Conservation (phyloP, 31 red algal species). For the Asparagopsis taxiformis region DNA sequence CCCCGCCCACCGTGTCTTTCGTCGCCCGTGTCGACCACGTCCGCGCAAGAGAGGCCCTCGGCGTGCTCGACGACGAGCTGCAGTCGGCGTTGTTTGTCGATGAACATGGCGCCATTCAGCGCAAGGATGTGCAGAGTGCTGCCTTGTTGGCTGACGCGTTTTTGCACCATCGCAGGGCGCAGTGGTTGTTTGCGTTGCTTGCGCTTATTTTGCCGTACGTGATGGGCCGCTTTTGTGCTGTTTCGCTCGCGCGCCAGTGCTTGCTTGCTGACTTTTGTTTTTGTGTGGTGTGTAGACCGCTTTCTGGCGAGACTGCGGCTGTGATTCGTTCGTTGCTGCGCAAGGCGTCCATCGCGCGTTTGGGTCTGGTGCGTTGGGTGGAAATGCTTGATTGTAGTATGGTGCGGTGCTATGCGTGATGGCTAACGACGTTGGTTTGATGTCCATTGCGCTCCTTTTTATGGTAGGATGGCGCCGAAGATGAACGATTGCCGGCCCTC, state of each 20-base stretch:
- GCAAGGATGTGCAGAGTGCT: background rate
- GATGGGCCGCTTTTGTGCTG: background rate
- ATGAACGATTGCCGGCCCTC: slow-evolving; percentile 11
- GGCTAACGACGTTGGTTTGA: background rate
- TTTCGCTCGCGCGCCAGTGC: background rate
- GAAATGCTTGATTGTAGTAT: too few species aligned
- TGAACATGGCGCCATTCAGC: background rate
- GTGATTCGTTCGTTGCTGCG: slow-evolving; percentile 44
- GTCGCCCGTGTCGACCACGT: slow-evolving; percentile 1
- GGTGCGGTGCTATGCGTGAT: too few species aligned
- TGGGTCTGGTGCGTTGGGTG: slow-evolving; percentile 23
- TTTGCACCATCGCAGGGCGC: background rate
- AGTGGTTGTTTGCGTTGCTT: slow-evolving; percentile 25
- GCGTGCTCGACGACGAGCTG: background rate
- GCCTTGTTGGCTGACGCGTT: too few species aligned
- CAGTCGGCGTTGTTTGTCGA: background rate
- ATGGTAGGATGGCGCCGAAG: background rate
- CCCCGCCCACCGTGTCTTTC: background rate
- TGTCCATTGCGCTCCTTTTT: background rate
- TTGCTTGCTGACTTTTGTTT: slow-evolving; percentile 2
- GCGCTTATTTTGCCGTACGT: slow-evolving; percentile 38
- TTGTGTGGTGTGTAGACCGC: slow-evolving; percentile 21
- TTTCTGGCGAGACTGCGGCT: slow-evolving; percentile 26
- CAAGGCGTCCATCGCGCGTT: slow-evolving; percentile 40
- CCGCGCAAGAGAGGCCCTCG: background rate